Conservation (phyloP, 495 filamentous ascomycete species). For the Poronia punctata region DNA sequence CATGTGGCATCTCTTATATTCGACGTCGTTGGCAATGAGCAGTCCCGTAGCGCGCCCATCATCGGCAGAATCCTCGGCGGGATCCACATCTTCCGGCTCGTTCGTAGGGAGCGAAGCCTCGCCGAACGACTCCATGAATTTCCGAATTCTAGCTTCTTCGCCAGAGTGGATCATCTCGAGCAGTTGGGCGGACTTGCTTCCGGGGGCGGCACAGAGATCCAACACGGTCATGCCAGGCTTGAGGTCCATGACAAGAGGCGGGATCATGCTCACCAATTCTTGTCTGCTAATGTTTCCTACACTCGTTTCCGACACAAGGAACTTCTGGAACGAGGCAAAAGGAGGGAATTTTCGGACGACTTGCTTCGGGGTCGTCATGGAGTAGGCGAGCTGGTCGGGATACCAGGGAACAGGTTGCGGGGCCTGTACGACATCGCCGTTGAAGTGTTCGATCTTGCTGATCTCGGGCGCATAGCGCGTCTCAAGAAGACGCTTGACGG, state of each 20-base stretch:
- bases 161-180: slow-evolving; percentile 90
- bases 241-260: slow-evolving; percentile 86
- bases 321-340: slow-evolving; percentile 93
- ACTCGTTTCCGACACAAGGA: slow-evolving; percentile 93
- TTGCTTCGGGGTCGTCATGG: slow-evolving; percentile 92
- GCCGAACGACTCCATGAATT: slow-evolving; percentile 47
- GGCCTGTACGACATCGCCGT: slow-evolving; percentile 72
- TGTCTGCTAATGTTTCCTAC: slow-evolving; percentile 96
- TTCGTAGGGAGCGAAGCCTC: slow-evolving; percentile 43
- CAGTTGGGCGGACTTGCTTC: slow-evolving; percentile 91
- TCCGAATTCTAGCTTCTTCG: slow-evolving; percentile 73
- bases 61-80: slow-evolving; percentile 56
- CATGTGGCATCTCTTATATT: slow-evolving; percentile 94
- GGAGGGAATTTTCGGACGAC: slow-evolving; percentile 84
- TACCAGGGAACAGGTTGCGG: slow-evolving; percentile 82
- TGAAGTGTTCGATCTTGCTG: slow-evolving; percentile 61
- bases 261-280: slow-evolving; percentile 98
- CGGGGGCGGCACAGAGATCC: slow-evolving; percentile 93
- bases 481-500: slow-evolving; percentile 76
- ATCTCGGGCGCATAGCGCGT: slow-evolving; percentile 89
- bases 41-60: slow-evolving; percentile 83
- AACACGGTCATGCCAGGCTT: slow-evolving; percentile 84
- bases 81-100: slow-evolving; percentile 39
- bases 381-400: slow-evolving; percentile 88
- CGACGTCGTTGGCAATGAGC: slow-evolving; percentile 89